A percentile compares a stretch with the other conserved stretches of the same genome.
phyloP scores from a whole-genome alignment of 306 rosid species.

The Biancaea sappan region DNA sequence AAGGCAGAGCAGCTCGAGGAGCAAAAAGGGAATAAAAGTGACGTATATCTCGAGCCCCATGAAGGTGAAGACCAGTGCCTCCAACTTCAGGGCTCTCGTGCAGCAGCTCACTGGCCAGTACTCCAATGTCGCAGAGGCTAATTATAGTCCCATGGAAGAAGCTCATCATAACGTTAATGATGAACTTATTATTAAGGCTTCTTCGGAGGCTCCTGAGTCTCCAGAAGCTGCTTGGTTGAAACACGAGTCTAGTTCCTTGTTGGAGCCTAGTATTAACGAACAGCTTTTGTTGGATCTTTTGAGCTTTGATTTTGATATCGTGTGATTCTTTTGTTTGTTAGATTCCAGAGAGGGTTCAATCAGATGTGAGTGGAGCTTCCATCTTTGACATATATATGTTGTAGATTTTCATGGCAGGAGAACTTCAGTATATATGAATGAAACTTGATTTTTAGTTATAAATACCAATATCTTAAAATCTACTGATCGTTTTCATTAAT shows the following conservation, averaged over 20 bases:
- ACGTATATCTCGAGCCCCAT: slow-evolving; percentile 83
- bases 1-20: slow-evolving; percentile 33
- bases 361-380: too few relatives aligned
- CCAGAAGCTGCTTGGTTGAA: slow-evolving; percentile 23
- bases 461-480: too few relatives aligned
- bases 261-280: slow-evolving; percentile 2
- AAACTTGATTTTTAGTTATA: too few relatives aligned
- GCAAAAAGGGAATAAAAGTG: slow-evolving; percentile 55
- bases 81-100: slow-evolving; percentile 76
- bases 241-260: slow-evolving; percentile 17
- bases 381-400: too few relatives aligned
- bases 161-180: background rate
- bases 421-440: too few relatives aligned
- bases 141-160: slow-evolving; percentile 48
- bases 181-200: background rate
- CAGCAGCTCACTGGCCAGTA: slow-evolving; percentile 79
- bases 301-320: too few relatives aligned
- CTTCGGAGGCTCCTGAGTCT: background rate
- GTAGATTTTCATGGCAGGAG: background rate
- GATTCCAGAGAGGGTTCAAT: too few relatives aligned
- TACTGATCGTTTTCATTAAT: too few relatives aligned
- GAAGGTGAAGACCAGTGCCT: slow-evolving; percentile 78
- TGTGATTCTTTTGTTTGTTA: too few relatives aligned
- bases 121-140: slow-evolving; percentile 66
- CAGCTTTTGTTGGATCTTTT: slow-evolving; percentile 22